Evolutionary conservation across 805 yeast species (phyloP).

Genomic region (Lipomyces mesembrius): DNA sequence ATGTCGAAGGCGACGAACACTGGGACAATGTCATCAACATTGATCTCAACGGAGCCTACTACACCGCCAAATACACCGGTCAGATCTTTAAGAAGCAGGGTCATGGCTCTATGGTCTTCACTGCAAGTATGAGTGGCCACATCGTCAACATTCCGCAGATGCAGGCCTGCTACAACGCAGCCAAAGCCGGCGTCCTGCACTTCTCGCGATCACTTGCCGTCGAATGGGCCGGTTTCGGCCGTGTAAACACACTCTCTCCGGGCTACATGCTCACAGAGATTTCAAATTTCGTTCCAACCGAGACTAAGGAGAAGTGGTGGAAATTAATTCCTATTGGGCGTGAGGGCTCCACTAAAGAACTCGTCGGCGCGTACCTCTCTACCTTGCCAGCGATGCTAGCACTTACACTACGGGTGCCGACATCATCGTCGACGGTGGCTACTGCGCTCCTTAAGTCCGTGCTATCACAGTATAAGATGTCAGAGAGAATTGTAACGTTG

Average conservation of each 20-base stretch:
- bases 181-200: conserved; percentile 83
- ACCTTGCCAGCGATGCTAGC: conserved; percentile 80
- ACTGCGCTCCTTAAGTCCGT: conserved; percentile 31
- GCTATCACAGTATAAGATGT: neutral
- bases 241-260: conserved; percentile 81
- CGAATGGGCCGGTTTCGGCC: conserved; percentile 89
- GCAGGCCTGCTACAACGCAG: conserved; percentile 84
- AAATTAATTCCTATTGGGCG: conserved; percentile 65
- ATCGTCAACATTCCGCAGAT: conserved; percentile 85
- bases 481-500: neutral
- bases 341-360: conserved; percentile 72
- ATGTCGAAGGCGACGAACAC: conserved; percentile 53
- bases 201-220: conserved; percentile 77
- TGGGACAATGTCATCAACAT: conserved; percentile 76
- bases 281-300: conserved; percentile 35
- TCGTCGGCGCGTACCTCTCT: conserved; percentile 65
- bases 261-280: conserved; percentile 84
- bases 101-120: conserved; percentile 76
- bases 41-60: conserved; percentile 80
- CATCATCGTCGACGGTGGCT: conserved; percentile 73
- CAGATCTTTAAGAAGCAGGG: conserved; percentile 74
- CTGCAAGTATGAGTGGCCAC: conserved; percentile 90
- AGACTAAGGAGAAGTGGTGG: conserved; percentile 50
- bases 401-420: conserved; percentile 81
- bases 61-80: conserved; percentile 75